Evolutionary conservation across 805 yeast species (phyloP), one percentile per base, ranked within the genome.

Genomic region (Sungouiella thailandica): DNA sequence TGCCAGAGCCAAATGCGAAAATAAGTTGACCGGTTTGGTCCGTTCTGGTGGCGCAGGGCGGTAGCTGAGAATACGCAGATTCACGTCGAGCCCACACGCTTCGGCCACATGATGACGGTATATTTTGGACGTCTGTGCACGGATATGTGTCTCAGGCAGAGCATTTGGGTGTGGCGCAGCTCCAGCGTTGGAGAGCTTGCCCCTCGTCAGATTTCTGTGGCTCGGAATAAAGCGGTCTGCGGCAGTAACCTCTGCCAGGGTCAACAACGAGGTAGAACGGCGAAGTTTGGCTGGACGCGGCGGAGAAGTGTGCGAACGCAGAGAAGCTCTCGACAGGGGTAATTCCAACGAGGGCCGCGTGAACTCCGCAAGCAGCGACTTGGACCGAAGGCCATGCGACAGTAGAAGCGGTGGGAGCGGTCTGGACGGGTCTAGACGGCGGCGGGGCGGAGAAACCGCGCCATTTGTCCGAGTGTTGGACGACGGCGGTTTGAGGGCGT

Each of bases 61-160:
- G 58, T 83, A 90, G 48, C 86, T 88, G 38, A 90, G 63, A 24
- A 93, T 85, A 43, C 96, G 69, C 41, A 85, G 82, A 41, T 86
- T 82, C 50, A 84, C 74, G 37, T 83, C 81, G 31, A 88, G 67
- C 0, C 98, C 97, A 57, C 97, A 90, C 0, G 97, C 97, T 52
- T 83, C 83, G 0, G 97, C 97, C 2, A 90, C 95, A 17, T 86
- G 80, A 48, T 77, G 76, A 55, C 83, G 82, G 51, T 85, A 86
- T 4, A 74, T 70, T 41, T 70, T 67, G 7, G 72, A 59, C 3
- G 75, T 72, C 49, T 74, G 78, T 3, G 72, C 72, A 44, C 68
- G 69, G 28, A 76, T 73, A 48, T 75, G 78, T 5, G 74, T 70
- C 39, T 66, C 65, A 2, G 80, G 80, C 34, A 74, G 65, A 12